Percentiles rank a stretch among this genome's conserved stretches.
phyloP scores from a whole-genome alignment of 129 eudicot genomes.

The Arctium lappa region DNA sequence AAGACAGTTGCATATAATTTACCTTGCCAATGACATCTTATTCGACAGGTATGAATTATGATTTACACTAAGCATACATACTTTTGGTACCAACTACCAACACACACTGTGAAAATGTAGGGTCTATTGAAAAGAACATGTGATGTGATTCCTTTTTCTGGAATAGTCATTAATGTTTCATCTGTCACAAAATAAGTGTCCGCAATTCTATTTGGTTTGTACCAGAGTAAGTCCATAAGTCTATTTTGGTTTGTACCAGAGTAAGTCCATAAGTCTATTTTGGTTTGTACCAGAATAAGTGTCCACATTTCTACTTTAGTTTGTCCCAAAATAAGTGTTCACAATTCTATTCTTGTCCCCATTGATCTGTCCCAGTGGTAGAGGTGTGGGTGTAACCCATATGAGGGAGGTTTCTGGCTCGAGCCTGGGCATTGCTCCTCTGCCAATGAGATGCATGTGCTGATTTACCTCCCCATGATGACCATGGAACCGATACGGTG shows the following conservation, averaged over 20 bases:
- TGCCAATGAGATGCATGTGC: too few species aligned
- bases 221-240: not conserved
- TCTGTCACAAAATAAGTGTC: too few species aligned
- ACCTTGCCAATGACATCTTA: conserved; percentile 91
- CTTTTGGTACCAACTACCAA: not conserved
- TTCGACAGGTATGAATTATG: conserved; percentile 73
- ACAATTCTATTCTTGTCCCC: not conserved
- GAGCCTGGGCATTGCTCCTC: too few species aligned
- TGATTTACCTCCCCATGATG: not conserved
- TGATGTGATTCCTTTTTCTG: too few species aligned
- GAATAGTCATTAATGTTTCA: too few species aligned
- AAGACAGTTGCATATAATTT: conserved; percentile 86
- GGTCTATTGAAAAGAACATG: not conserved
- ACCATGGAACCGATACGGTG: not conserved
- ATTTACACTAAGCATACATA: not conserved
- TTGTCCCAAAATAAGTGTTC: too few species aligned
- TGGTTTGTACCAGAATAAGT: too few species aligned
- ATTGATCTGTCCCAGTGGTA: not conserved
- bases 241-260: not conserved
- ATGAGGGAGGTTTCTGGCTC: not conserved
- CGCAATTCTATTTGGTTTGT: not conserved
- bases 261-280: too few species aligned
- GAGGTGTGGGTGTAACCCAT: not conserved
- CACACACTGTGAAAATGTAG: not conserved
- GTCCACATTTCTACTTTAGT: too few species aligned